A percentile compares a stretch with the other conserved stretches of the same genome.
phyloP scores from a whole-genome alignment of 2,329 filamentous ascomycete species.

The Nemania diffusa region DNA sequence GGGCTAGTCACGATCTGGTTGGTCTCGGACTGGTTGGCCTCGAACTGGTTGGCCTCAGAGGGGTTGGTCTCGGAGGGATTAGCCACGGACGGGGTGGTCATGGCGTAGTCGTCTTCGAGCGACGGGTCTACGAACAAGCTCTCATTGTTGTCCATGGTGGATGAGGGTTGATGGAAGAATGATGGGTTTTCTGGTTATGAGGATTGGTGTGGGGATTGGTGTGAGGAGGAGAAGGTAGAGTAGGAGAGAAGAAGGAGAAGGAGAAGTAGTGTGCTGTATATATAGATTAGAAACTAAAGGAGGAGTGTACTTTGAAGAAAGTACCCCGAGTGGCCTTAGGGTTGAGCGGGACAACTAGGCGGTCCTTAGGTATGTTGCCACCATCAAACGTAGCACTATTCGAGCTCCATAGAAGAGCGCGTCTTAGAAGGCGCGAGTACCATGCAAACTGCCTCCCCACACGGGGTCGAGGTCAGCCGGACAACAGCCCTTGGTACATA shows the following conservation, averaged over 20 bases:
- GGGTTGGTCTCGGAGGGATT: no score
- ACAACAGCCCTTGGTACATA: background rate
- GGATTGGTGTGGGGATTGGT: no score
- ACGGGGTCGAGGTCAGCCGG: background rate
- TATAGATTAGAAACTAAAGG: background rate
- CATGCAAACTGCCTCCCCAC: background rate
- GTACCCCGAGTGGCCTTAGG: background rate
- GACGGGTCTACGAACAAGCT: no score
- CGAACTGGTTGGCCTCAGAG: no score
- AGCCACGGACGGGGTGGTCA: no score
- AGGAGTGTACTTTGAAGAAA: background rate
- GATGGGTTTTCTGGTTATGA: background rate
- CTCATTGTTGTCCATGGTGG: no score
- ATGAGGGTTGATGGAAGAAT: background rate
- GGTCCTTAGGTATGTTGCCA: background rate
- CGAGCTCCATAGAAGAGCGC: background rate
- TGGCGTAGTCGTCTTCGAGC: no score
- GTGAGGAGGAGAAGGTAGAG: background rate
- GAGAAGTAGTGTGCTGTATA: background rate
- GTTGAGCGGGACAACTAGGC: background rate
- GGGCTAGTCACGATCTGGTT: no score
- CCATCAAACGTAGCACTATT: background rate
- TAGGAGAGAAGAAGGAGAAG: background rate
- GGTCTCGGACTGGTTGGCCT: no score
- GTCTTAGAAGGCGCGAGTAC: conserved; percentile 9